phyloP scores from a whole-genome alignment of 345 rosid genomes.

The Firmiana major region DNA sequence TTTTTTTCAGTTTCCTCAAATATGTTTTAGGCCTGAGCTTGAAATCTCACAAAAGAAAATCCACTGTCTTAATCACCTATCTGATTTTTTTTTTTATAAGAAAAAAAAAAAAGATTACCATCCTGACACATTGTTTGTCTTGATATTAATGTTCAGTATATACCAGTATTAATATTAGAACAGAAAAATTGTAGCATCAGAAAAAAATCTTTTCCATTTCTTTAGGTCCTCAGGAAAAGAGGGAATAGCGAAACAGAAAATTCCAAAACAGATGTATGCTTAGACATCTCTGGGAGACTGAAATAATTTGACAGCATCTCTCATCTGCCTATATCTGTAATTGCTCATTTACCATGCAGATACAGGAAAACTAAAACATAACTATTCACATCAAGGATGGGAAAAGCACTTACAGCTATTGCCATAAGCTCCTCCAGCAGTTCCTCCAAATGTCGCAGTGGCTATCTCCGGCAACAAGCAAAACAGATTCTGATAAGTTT shows the following conservation, averaged over 20 bases:
- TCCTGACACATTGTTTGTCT: background rate
- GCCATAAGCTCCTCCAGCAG: conserved; percentile 84
- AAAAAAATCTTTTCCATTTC: background rate
- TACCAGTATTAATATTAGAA: background rate
- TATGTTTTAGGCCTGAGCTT: too few species aligned
- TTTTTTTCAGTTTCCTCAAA: too few species aligned
- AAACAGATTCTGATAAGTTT: background rate
- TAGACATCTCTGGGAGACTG: background rate
- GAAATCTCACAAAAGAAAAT: too few species aligned
- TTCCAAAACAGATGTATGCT: background rate
- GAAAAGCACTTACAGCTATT: conserved; percentile 70
- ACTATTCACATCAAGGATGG: conserved; percentile 5
- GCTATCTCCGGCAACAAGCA: conserved; percentile 39
- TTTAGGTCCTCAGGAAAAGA: background rate
- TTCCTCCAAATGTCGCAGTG: conserved; percentile 84
- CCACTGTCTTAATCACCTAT: too few species aligned
- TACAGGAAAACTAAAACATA: background rate
- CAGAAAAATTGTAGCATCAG: background rate
- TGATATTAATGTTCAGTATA: background rate
- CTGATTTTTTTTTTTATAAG: too few species aligned
- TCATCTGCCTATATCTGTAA: background rate
- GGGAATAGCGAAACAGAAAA: background rate
- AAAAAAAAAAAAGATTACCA: too few species aligned
- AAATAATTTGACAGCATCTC: background rate
- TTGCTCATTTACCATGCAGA: background rate